Base-by-base conservation (phyloP, 1,284 basidiomycete species). In the Apiotrichum gracile region DNA sequence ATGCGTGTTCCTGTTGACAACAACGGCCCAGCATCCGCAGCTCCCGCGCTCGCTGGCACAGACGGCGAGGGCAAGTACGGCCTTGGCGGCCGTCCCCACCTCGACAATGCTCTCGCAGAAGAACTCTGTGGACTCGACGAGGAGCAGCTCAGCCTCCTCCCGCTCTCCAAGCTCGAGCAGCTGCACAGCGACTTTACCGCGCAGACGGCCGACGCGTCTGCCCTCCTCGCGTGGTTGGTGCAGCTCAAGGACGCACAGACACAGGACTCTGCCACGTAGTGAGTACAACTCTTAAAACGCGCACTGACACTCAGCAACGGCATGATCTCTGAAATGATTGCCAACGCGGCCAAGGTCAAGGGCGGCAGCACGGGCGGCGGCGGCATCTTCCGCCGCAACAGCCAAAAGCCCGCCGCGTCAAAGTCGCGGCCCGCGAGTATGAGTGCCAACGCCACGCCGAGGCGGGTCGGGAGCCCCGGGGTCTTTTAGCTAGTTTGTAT, bases 201-300 rank as follows among this genome's bases (percentile, higher is more conserved):
- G 33, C 83, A 88, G 52, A 91, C 87, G 1, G 82, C 84, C 2
- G 81, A 82, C 38, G 83, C 87, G 0, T 89, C 87, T 2, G 76
- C 82, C 1, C 76, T 88, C 16, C 76, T 94, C 49, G 88, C 88
- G 12, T 82, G 90, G 75, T 76, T 90, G 22, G 76, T 92, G 51
- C 90, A 94, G 73, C 81, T 82, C 48, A 83, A 86, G 61, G 91
- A 93, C 61, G 84, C 87, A 22, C 76, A 91, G 60, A 84, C 87
- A 63, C 88, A 93, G 70, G 90, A 93, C 67, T 62, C 68, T 17
- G 59, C 61, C 2, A 72, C 71, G 41, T 73, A 73, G 73, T 75
- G 49, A 60, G 70, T 66, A 0, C 14, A 5, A 6, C 22, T 3
- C 25, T 16, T 9, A 38, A 29, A 2, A 12, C 12, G 12, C 10